phyloP scores from a whole-genome alignment of 192 early-diverging fungal species.

The Thoreauomyces humboldtii region DNA sequence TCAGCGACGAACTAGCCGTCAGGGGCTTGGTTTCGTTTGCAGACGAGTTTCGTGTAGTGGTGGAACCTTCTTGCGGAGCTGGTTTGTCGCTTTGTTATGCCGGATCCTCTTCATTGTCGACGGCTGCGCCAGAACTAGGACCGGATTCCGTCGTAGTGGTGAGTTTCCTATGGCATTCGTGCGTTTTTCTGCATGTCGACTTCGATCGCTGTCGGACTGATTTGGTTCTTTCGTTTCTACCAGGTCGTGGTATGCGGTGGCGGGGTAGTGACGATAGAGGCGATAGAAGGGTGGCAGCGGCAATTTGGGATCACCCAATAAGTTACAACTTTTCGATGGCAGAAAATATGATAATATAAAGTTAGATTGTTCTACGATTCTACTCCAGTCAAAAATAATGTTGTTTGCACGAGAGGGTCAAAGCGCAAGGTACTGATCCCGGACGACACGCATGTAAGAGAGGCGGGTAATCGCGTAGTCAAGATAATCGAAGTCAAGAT shows the following conservation, averaged over 20 bases:
- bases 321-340: too few relatives aligned
- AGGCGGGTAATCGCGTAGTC: slow-evolving; percentile 81
- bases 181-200: too few relatives aligned
- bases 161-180: too few relatives aligned
- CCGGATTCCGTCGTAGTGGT: slow-evolving; percentile 24
- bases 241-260: slow-evolving; percentile 6
- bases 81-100: slow-evolving; percentile 12
- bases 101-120: neutral
- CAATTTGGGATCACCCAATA: too few relatives aligned
- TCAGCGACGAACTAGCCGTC: slow-evolving; percentile 33
- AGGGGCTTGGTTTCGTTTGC: slow-evolving; percentile 24
- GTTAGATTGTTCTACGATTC: too few relatives aligned
- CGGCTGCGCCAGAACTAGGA: slow-evolving; percentile 19
- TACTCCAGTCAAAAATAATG: too few relatives aligned
- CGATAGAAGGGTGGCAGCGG: neutral
- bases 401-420: slow-evolving; percentile 21
- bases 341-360: too few relatives aligned
- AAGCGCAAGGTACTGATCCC: slow-evolving; percentile 27
- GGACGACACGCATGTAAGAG: slow-evolving; percentile 54
- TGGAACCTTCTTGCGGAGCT: slow-evolving; percentile 42
- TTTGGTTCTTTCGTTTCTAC: too few relatives aligned
- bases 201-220: too few relatives aligned
- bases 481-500: slow-evolving; percentile 95
- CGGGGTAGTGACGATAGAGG: neutral
- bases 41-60: slow-evolving; percentile 28